phyloP scores from a whole-genome alignment of 1,139 yeast species.

The Taphrina flavorubra region DNA sequence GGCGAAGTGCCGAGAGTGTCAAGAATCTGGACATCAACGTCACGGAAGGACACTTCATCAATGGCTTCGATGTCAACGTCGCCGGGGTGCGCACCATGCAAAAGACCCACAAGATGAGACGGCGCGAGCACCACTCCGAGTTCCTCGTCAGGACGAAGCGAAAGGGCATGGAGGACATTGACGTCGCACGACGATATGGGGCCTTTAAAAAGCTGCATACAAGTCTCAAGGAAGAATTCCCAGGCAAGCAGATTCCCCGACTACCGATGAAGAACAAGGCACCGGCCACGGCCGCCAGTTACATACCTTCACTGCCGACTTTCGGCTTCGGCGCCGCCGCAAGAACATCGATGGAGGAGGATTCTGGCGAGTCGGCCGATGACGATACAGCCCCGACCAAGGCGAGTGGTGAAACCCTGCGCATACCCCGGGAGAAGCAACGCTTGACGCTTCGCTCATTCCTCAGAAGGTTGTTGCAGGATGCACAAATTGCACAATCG shows the following conservation, averaged over 20 bases:
- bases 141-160: constrained; percentile 48
- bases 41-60: constrained; percentile 51
- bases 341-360: constrained; percentile 17
- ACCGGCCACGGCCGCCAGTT: constrained; percentile 42
- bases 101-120: constrained; percentile 43
- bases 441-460: constrained; percentile 79
- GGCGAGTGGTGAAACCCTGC: constrained; percentile 36
- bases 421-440: constrained; percentile 67
- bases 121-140: constrained; percentile 50
- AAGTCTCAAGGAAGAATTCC: constrained; percentile 61
- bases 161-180: constrained; percentile 51
- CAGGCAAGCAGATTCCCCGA: constrained; percentile 72
- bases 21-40: constrained; percentile 11
- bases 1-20: constrained; percentile 47
- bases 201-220: constrained; percentile 67
- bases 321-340: constrained; percentile 22
- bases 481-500: constrained; percentile 64
- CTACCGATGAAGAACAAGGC: constrained; percentile 65
- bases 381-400: constrained; percentile 19
- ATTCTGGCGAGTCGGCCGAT: constrained; percentile 36
- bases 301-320: constrained; percentile 29
- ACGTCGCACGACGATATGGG: constrained; percentile 66
- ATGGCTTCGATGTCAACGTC: constrained; percentile 68
- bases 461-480: constrained; percentile 60
- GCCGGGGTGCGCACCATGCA: constrained; percentile 60